Percentiles rank a stretch among this genome's conserved stretches.
phyloP scores from a whole-genome alignment of 345 rosid genomes.

The Linum usitatissimum region DNA sequence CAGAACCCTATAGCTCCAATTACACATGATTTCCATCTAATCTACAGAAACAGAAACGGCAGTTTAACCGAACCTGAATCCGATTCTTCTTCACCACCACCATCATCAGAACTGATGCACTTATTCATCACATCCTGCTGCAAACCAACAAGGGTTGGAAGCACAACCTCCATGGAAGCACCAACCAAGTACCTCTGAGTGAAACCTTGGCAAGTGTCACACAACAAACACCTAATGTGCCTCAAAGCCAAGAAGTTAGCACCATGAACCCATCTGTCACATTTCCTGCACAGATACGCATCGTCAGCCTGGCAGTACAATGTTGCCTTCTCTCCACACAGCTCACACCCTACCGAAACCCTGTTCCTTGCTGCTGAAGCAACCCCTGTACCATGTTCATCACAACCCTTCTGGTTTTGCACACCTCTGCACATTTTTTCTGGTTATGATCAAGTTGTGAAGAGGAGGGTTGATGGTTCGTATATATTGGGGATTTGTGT shows the following conservation, averaged over 20 bases:
- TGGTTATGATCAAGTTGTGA: too few relatives aligned
- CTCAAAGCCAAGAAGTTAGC: constrained; percentile 77
- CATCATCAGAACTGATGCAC: background rate
- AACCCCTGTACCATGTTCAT: constrained; percentile 6
- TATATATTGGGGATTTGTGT: too few relatives aligned
- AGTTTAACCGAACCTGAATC: constrained; percentile 12
- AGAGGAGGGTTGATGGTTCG: too few relatives aligned
- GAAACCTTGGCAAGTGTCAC: constrained; percentile 46
- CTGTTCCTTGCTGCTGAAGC: constrained; percentile 6
- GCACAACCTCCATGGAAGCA: constrained; percentile 28
- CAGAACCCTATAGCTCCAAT: too few relatives aligned
- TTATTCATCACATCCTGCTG: constrained; percentile 10
- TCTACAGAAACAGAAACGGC: constrained; percentile 56
- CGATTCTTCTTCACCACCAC: constrained; percentile 3
- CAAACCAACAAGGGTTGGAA: constrained; percentile 24
- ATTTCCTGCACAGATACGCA: constrained; percentile 53
- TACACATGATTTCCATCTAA: too few relatives aligned
- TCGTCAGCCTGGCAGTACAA: constrained; percentile 77
- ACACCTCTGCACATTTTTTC: too few relatives aligned
- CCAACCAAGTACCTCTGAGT: constrained; percentile 55
- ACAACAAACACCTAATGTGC: constrained; percentile 62
- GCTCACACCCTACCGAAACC: constrained; percentile 32
- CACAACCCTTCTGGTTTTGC: too few relatives aligned
- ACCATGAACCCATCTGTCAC: constrained; percentile 66
- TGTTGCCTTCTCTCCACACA: constrained; percentile 45